These are phyloP conservation scores for Nannochloropsis oceanica DNA, from an alignment of 108 stramenopile genomes.

Conservation along the genomic window DNA sequence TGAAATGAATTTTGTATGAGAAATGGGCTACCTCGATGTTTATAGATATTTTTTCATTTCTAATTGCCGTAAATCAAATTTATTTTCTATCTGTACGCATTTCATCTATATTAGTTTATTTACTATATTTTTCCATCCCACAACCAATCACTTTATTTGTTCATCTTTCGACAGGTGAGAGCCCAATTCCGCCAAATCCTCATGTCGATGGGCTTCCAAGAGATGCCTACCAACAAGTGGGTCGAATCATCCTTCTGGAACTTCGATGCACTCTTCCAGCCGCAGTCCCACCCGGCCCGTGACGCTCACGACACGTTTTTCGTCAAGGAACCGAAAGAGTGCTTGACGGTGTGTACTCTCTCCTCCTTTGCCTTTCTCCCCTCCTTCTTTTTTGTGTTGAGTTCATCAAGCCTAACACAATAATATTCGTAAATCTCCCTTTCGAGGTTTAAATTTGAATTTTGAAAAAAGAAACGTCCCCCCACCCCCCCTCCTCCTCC, in stretches of 20 bases:
- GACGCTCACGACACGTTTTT: constrained; percentile 99
- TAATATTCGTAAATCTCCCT: too few species aligned
- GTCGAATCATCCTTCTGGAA: constrained; percentile 99
- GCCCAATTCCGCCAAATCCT: constrained; percentile 80
- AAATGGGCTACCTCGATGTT: background rate
- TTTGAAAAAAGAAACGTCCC: background rate
- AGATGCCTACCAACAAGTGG: constrained; percentile 99
- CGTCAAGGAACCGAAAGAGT: constrained; percentile 79
- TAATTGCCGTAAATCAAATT: background rate
- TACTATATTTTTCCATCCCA: background rate
- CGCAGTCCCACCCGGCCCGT: constrained; percentile 96
- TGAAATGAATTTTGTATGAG: too few species aligned
- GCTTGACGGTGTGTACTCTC: constrained; percentile 18
- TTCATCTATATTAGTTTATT: too few species aligned
- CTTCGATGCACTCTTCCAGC: constrained; percentile 98
- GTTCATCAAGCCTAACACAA: too few species aligned
- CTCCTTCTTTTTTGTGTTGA: background rate
- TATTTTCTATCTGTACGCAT: background rate
- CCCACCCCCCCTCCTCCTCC: background rate
- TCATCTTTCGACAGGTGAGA: constrained; percentile 41
- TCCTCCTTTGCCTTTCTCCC: background rate
- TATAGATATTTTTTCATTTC: background rate
- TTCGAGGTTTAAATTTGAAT: background rate
- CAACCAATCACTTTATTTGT: background rate
- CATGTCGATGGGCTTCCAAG: constrained; percentile 96